Evolutionary conservation across 805 yeast genomes (phyloP).

Genomic region (Lipomyces spencermartinsiae): DNA sequence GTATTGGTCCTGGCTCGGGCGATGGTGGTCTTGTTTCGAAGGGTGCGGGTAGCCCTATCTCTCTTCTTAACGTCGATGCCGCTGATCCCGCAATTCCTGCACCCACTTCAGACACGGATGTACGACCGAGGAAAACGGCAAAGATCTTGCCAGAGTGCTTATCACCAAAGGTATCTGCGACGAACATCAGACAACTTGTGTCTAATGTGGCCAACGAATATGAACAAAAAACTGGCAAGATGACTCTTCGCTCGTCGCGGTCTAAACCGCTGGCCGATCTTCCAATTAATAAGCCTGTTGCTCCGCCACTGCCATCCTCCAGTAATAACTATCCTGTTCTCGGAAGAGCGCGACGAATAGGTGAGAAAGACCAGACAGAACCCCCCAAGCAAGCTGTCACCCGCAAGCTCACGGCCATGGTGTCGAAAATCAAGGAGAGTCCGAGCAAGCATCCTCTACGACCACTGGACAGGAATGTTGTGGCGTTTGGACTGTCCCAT

Average conservation of each 20-base stretch:
- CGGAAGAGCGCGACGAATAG: conserved; percentile 30
- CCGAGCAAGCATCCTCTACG: conserved; percentile 1
- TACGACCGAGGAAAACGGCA: conserved; percentile 8
- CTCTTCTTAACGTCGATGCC: conserved; percentile 6
- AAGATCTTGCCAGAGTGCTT: conserved; percentile 32
- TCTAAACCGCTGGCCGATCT: conserved; percentile 31
- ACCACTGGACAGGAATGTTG: conserved; percentile 1
- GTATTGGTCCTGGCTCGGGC: conserved; percentile 35
- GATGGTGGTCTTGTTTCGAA: conserved; percentile 17
- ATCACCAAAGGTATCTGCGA: conserved; percentile 30
- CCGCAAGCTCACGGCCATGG: background rate
- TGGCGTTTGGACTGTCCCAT: background rate
- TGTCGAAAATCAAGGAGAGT: background rate
- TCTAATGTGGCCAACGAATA: conserved; percentile 24
- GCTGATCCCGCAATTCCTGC: conserved; percentile 1
- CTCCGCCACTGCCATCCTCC: background rate
- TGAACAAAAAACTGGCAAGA: background rate
- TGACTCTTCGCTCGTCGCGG: conserved; percentile 22
- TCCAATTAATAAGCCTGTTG: conserved; percentile 24
- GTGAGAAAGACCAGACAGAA: conserved; percentile 21
- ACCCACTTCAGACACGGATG: background rate
- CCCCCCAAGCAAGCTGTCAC: background rate
- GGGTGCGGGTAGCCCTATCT: conserved; percentile 32
- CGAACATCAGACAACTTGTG: conserved; percentile 29
- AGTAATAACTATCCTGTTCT: conserved; percentile 15